Conservation (phyloP, 2,329 filamentous ascomycete genomes). For the Aspergillus caelatus region DNA sequence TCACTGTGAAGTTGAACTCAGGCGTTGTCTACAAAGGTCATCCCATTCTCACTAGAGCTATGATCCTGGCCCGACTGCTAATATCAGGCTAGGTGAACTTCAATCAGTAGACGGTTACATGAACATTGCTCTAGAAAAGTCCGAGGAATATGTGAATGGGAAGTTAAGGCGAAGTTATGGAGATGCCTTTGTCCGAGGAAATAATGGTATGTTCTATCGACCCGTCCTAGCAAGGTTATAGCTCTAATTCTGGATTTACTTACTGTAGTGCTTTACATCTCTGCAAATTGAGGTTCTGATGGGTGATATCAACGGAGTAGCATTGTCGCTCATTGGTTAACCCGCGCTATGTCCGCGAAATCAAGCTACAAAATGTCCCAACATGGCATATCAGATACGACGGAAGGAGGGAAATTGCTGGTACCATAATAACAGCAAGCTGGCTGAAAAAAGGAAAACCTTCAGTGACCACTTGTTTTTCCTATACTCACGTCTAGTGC, state of each 20-base stretch:
- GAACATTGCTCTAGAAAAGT: slow-evolving; percentile 98
- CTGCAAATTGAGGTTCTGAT: slow-evolving; percentile 29
- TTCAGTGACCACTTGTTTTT: neutral
- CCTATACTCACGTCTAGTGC: neutral
- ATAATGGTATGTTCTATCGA: slow-evolving; percentile 70
- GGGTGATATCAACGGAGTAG: neutral
- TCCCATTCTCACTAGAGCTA: neutral
- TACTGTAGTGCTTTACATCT: slow-evolving; percentile 42
- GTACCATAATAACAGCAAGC: neutral
- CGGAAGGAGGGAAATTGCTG: neutral
- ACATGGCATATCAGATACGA: neutral
- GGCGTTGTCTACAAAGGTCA: slow-evolving; percentile 95
- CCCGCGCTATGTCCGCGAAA: neutral
- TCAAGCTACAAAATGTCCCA: neutral
- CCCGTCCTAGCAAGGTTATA: neutral
- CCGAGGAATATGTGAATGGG: slow-evolving; percentile 86
- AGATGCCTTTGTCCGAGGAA: slow-evolving; percentile 92
- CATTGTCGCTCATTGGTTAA: neutral
- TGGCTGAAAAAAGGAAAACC: neutral
- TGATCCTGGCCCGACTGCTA: neutral
- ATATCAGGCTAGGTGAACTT: slow-evolving; percentile 69
- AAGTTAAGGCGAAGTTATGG: slow-evolving; percentile 81
- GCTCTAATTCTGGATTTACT: neutral
- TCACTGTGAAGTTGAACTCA: slow-evolving; percentile 98
- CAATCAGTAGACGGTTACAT: slow-evolving; percentile 99